Evolutionary conservation across 1,284 basidiomycete species (phyloP).

Genomic region (Moesziomyces sp.): DNA sequence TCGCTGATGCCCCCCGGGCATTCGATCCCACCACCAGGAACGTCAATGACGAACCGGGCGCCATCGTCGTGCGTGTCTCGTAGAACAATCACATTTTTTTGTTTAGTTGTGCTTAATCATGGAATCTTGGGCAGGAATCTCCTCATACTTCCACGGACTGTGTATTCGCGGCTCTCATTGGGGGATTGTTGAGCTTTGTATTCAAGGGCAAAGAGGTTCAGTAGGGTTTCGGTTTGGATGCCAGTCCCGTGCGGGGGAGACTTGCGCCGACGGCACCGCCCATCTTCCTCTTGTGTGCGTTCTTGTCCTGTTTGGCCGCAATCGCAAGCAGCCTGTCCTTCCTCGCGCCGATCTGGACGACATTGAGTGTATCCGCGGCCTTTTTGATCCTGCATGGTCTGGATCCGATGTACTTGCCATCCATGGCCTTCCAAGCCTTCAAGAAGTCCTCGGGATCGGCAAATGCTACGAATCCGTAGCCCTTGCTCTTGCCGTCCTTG

Average conservation of each 20-base stretch:
- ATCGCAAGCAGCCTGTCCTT: slow-evolving; percentile 63
- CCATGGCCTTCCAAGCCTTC: slow-evolving; percentile 99
- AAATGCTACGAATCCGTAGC: slow-evolving; percentile 95
- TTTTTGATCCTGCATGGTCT: slow-evolving; percentile 65
- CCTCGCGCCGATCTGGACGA: slow-evolving; percentile 60
- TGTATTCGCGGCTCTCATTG: no score
- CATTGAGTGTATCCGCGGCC: slow-evolving; percentile 57
- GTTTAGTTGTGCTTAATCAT: not conserved
- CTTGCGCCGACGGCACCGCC: slow-evolving; percentile 63
- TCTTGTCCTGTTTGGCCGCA: slow-evolving; percentile 55
- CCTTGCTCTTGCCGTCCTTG: slow-evolving; percentile 82
- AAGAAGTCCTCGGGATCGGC: slow-evolving; percentile 98
- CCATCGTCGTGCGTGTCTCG: slow-evolving; percentile 59
- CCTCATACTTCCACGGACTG: no score
- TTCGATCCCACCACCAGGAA: slow-evolving; percentile 51
- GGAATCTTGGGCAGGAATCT: no score
- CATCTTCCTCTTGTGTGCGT: slow-evolving; percentile 57
- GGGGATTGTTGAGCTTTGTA: not conserved
- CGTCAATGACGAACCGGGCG: slow-evolving; percentile 55
- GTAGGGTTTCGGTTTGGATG: not conserved
- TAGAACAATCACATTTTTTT: slow-evolving; percentile 8
- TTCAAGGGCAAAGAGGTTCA: no score
- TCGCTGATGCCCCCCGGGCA: slow-evolving; percentile 61
- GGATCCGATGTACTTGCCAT: slow-evolving; percentile 75
- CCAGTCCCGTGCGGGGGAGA: slow-evolving; percentile 40